phyloP scores from a whole-genome alignment of 2,329 filamentous ascomycete species.

The Aspergillus uvarum region DNA sequence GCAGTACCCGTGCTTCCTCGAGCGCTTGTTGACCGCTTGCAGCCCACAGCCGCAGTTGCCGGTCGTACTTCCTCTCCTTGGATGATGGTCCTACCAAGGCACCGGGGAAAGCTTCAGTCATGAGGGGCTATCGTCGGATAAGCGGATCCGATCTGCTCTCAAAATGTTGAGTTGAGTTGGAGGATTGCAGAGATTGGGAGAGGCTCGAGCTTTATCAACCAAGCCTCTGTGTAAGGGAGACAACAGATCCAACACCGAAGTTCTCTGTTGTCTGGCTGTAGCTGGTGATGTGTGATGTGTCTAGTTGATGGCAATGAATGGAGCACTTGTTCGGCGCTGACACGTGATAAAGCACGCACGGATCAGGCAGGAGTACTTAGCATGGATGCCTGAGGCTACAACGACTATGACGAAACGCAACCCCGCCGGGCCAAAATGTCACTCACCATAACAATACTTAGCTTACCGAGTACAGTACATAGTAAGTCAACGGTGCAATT shows the following conservation, averaged over 20 bases:
- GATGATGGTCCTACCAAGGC: slow-evolving; percentile 52
- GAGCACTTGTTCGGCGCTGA: not conserved
- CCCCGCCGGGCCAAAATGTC: slow-evolving; percentile 1
- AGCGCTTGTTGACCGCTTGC: slow-evolving; percentile 86
- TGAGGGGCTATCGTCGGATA: slow-evolving; percentile 17
- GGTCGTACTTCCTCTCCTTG: slow-evolving; percentile 81
- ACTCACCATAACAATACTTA: not conserved
- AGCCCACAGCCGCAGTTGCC: slow-evolving; percentile 93
- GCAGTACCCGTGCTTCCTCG: slow-evolving; percentile 85
- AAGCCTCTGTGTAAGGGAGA: too few species aligned
- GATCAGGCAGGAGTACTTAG: not conserved
- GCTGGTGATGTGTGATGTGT: not conserved
- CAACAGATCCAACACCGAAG: too few species aligned
- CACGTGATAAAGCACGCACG: slow-evolving; percentile 6
- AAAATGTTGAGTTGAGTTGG: not conserved
- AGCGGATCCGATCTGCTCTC: not conserved
- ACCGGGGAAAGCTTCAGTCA: slow-evolving; percentile 39
- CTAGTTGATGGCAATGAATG: not conserved
- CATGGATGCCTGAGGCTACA: slow-evolving; percentile 8
- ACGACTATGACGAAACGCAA: slow-evolving; percentile 19
- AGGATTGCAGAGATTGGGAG: not conserved
- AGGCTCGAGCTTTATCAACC: not conserved
- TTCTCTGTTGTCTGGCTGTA: not conserved
- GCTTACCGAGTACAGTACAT: too few species aligned
- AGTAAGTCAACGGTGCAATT: too few species aligned